Conservation (phyloP, 345 rosid species). For the Lumnitzera racemosa region DNA sequence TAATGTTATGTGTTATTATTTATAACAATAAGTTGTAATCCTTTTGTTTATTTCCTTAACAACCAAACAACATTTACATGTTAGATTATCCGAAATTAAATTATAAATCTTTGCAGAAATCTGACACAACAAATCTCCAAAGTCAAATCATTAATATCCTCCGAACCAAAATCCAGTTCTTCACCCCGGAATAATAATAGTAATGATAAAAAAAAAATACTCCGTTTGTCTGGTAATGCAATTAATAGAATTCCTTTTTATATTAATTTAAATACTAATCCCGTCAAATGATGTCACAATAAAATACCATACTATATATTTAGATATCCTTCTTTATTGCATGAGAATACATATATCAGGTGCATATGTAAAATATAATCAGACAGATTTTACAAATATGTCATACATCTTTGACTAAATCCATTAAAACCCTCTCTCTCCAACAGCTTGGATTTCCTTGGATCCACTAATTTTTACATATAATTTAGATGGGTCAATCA, state of each 20-base stretch:
- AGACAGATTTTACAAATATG: neutral
- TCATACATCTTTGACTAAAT: slow-evolving; percentile 17
- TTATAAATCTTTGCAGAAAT: too few species aligned
- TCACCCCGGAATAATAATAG: too few species aligned
- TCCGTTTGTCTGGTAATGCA: neutral
- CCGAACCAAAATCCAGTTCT: too few species aligned
- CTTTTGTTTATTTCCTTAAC: too few species aligned
- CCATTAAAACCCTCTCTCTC: slow-evolving; percentile 6
- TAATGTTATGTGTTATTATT: too few species aligned
- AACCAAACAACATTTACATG: too few species aligned
- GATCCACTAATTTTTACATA: slow-evolving; percentile 17
- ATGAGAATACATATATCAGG: neutral
- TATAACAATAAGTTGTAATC: too few species aligned
- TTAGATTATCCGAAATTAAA: too few species aligned
- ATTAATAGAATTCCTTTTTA: too few species aligned
- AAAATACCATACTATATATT: neutral
- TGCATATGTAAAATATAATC: slow-evolving; percentile 6
- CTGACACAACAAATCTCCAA: too few species aligned
- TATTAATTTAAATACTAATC: too few species aligned
- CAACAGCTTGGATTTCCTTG: slow-evolving; percentile 16
- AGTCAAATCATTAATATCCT: too few species aligned
- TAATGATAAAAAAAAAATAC: neutral
- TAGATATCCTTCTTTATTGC: neutral
- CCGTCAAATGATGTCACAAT: neutral
- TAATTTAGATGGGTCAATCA: slow-evolving; percentile 23